phyloP scores from a whole-genome alignment of 805 yeast genomes.

The Saccharomycopsis javanensis region DNA sequence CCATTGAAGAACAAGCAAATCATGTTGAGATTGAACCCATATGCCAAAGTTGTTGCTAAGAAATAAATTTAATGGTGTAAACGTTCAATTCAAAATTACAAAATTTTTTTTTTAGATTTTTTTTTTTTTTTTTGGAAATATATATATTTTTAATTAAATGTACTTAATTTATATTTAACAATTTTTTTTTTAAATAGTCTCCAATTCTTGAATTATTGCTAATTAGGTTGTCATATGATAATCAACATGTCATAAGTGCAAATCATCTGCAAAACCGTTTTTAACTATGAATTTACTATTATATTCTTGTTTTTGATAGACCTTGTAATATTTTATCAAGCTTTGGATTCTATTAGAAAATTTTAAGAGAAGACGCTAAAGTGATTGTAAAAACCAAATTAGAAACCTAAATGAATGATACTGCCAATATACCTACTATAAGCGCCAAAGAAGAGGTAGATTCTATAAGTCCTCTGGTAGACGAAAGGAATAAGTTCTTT shows the following conservation, averaged over 20 bases:
- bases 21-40: constrained; percentile 97
- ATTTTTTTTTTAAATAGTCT: background rate
- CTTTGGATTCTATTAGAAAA: too few relatives aligned
- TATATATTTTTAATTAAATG: background rate
- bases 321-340: too few relatives aligned
- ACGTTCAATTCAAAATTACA: background rate
- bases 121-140: background rate
- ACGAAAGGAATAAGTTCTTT: constrained; percentile 37
- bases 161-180: background rate
- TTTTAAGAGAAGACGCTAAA: background rate
- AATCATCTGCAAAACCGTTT: too few relatives aligned
- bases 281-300: too few relatives aligned
- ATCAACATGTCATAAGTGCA: too few relatives aligned
- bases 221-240: too few relatives aligned
- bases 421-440: background rate
- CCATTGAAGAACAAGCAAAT: constrained; percentile 99
- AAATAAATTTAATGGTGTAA: background rate
- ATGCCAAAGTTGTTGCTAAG: constrained; percentile 93
- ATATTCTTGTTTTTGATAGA: too few relatives aligned
- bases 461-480: constrained; percentile 27
- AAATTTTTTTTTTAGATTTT: background rate
- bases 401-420: background rate
- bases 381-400: background rate
- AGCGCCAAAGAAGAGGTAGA: background rate
- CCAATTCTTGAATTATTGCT: too few relatives aligned